These are phyloP conservation scores for Phaeolepiota aurea DNA, from an alignment of 768 basidiomycete genomes.

Conservation along the genomic window DNA sequence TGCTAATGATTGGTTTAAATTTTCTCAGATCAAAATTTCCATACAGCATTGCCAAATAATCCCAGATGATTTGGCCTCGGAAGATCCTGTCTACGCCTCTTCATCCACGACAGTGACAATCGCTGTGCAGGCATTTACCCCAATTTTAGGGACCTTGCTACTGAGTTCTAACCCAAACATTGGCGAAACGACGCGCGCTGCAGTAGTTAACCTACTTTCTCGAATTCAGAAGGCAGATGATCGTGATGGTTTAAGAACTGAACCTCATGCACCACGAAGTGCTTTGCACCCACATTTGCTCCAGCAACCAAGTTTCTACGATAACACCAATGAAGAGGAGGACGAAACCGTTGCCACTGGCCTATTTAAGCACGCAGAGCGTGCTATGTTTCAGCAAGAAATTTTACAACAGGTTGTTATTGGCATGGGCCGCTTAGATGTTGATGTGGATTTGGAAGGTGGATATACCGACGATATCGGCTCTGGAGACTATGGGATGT, in stretches of 20 bases:
- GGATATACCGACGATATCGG: background rate
- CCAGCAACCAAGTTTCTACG: conserved; percentile 4
- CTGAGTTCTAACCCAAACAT: conserved; percentile 73
- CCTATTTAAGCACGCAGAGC: conserved; percentile 46
- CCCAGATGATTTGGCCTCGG: conserved; percentile 33
- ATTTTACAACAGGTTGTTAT: conserved; percentile 82
- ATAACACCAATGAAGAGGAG: conserved; percentile 14
- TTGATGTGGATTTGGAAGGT: conserved; percentile 19
- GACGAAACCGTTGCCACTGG: conserved; percentile 24
- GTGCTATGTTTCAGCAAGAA: conserved; percentile 69
- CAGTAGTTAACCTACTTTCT: conserved; percentile 71
- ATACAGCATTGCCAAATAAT: conserved; percentile 60
- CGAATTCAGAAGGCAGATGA: conserved; percentile 60
- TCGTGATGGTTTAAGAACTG: conserved; percentile 15
- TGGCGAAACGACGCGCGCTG: conserved; percentile 62
- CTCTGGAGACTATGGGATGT: conserved; percentile 1
- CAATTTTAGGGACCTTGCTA: conserved; percentile 81
- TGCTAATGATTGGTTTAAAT: conserved; percentile 4
- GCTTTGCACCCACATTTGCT: background rate
- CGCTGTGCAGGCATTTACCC: conserved; percentile 82
- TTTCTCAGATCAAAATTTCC: conserved; percentile 1
- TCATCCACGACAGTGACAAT: conserved; percentile 38
- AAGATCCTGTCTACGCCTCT: conserved; percentile 23
- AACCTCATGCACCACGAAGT: background rate
- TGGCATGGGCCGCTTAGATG: conserved; percentile 73